These are phyloP conservation scores for Phytophthora foliorum DNA, from an alignment of 352 stramenopile genomes.

Conservation along the genomic window DNA sequence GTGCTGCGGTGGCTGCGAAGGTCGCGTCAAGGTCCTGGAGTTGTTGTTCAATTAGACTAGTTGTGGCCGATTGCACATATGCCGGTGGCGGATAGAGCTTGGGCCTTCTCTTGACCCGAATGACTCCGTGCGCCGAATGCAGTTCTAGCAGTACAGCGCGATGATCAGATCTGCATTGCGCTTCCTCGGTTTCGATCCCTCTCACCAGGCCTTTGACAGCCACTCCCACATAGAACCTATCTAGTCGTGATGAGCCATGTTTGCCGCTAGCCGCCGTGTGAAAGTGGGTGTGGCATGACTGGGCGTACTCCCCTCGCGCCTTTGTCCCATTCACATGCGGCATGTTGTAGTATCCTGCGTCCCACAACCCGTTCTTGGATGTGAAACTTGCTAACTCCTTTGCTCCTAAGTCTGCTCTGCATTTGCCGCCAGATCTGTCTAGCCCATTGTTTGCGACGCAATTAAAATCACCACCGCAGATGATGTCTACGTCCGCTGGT, in stretches of 20 bases:
- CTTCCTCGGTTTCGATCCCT: neutral
- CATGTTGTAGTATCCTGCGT: slow-evolving; percentile 11
- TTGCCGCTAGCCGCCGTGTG: neutral
- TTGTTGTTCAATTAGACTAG: neutral
- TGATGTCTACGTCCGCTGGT: neutral
- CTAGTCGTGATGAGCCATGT: neutral
- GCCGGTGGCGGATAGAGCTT: neutral
- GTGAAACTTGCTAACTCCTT: neutral
- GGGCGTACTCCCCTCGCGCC: neutral
- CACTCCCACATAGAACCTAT: slow-evolving; percentile 1
- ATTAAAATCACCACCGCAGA: slow-evolving; percentile 10
- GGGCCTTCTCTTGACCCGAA: neutral
- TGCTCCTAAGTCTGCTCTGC: neutral
- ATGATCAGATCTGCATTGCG: neutral
- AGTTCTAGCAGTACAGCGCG: neutral
- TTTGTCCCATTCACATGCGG: no score
- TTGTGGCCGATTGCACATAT: neutral
- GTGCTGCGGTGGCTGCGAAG: neutral
- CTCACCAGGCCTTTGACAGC: neutral
- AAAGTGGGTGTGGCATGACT: neutral
- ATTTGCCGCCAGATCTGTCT: neutral
- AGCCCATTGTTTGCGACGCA: neutral
- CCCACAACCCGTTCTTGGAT: neutral
- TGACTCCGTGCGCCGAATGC: neutral
- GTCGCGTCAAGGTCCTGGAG: neutral